Base-by-base conservation (phyloP, 1,284 basidiomycete species). In the Mycena citricolor region DNA sequence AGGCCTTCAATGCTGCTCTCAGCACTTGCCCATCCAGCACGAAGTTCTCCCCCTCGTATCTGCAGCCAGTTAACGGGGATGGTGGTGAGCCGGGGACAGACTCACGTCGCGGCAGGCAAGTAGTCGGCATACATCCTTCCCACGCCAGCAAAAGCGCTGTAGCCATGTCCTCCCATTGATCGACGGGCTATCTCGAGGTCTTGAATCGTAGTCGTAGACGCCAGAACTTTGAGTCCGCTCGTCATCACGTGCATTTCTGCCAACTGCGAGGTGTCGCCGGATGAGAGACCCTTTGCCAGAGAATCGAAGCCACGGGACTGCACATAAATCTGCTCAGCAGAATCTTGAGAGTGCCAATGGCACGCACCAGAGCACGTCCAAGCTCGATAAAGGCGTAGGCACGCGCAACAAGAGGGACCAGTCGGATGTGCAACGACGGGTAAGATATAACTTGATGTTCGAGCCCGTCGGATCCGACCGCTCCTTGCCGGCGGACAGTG, bases 101-200 rank as follows among this genome's bases (percentile, higher is more conserved):
- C 74, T 17, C 58, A 84, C 74, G 85, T 88, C 45, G 75, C 73
- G 57, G 71, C 70, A 7, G 86, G 85, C 4, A 87, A 62, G 52
- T 79, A 79, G 54, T 82, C 75, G 2, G 79, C 81, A 52, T 85
- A 87, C 4, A 84, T 51, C 22, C 70, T 64, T 2, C 84, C 85
- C 2, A 89, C 63, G 4, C 85, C 86, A 2, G 81, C 69, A 52
- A 83, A 86, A 1, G 71, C 76, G 51, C 81, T 83, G 62, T 78
- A 90, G 0, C 87, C 88, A 61, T 91, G 87, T 3, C 88, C 87
- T 39, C 87, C 87, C 71, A 88, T 77, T 0, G 83, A 77, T 8
- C 85, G 73, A 10, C 88, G 74, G 6, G 82, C 79, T 5, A 69
- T 76, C 60, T 90, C 87, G 14, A 88, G 60, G 48, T 83, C 83